These are phyloP conservation scores for Tolypocladium capitatum DNA, from an alignment of 2,329 filamentous ascomycete genomes.

Conservation along the genomic window DNA sequence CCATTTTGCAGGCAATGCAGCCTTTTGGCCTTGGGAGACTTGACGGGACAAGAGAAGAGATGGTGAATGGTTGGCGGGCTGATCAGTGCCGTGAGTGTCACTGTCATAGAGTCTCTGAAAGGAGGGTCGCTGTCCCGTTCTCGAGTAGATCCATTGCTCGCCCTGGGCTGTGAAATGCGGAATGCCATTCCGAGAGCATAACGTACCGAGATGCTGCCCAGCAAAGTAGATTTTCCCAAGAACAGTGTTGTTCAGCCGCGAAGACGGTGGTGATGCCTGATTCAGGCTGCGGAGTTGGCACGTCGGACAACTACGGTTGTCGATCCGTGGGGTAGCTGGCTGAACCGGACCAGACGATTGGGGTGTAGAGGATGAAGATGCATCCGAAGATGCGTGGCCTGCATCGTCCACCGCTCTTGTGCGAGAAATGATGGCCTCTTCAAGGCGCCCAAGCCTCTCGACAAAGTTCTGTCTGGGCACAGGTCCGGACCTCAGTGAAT, in stretches of 20 bases:
- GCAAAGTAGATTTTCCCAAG: slow-evolving; percentile 31
- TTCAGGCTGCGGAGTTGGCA: neutral
- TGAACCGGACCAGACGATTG: neutral
- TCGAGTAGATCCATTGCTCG: slow-evolving; percentile 31
- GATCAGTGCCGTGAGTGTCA: neutral
- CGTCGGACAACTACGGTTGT: neutral
- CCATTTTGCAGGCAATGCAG: slow-evolving; percentile 20
- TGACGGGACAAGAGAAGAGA: neutral
- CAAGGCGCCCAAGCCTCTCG: slow-evolving; percentile 25
- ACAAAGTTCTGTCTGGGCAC: slow-evolving; percentile 16
- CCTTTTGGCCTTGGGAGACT: neutral
- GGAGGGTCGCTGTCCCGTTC: slow-evolving; percentile 21
- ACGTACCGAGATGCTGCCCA: slow-evolving; percentile 30
- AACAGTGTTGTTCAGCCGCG: slow-evolving; percentile 1
- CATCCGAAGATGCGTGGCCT: neutral
- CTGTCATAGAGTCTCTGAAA: slow-evolving; percentile 7
- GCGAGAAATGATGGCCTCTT: slow-evolving; percentile 20
- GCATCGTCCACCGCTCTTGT: neutral
- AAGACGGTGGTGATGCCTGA: neutral
- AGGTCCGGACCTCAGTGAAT: neutral
- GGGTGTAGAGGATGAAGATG: slow-evolving; percentile 2
- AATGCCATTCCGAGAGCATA: slow-evolving; percentile 33
- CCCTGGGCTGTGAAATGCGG: slow-evolving; percentile 34
- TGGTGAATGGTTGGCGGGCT: neutral
- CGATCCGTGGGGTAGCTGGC: neutral